Evolutionary conservation across 495 filamentous ascomycete species (phyloP), one percentile per base, ranked within the genome.

Genomic region (Pyronema domesticum): DNA sequence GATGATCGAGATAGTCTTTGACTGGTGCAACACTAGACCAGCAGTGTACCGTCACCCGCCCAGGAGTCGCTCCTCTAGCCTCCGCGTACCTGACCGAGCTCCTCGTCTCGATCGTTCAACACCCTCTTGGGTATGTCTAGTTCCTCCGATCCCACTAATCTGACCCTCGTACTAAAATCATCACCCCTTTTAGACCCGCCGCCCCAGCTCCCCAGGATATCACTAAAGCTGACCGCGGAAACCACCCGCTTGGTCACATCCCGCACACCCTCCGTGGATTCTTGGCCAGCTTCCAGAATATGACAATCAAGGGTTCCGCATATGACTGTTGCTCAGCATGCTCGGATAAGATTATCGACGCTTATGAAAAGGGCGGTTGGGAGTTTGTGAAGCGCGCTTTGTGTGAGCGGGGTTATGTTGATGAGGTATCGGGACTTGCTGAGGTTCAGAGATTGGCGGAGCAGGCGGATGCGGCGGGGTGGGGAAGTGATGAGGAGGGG

Each of bases 1-100:
- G 58, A 83, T 65, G 46, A 18, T 43, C 7, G n/a, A 3, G n/a
- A 53, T 57, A 93, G 85, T 95, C 89, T 19, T 72, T 94, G 63
- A 89, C 87, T 62, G 86, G 94, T 62, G 82, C 85, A 64, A 96
- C 91, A 0, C 79, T 98, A 3, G 91, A 98, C 64, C 91, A 96
- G 64, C 91, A 98, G 70, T 98, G 91, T 69, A 98, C 91, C 0
- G 91, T 98, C 34, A 96, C 91, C 30, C 80, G 91, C 7, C 91
- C 91, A 13, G 91, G 89, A 7, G 79, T 94, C 39, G 89, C 91
- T 49, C 79, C 86, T 8, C 88, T 95, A 57, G 91, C 91, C 14
- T 94, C 89, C 13, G 86, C 87, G 33, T 74, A 91, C n/a, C 74
- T 95, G 11, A 89, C 95, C 46, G 91, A 95, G 68, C 73, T 94